Evolutionary conservation across 169 alveolate species (phyloP), one percentile per base, ranked within the genome.

Genomic region (Besnoitia besnoiti): DNA sequence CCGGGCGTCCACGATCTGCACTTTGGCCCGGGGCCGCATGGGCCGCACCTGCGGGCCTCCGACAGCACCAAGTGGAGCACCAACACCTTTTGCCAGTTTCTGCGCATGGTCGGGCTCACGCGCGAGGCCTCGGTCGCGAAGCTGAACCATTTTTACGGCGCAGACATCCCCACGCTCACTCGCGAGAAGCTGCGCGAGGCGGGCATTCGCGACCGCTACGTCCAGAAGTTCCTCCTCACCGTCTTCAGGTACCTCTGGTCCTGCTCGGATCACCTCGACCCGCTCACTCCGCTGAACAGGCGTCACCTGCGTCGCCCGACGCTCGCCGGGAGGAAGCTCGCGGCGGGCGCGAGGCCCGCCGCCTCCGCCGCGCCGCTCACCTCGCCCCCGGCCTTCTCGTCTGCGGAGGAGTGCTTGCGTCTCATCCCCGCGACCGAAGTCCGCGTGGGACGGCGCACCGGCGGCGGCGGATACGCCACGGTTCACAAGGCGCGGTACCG

Each of bases 381-480:
- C 46, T 73, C 82, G 8, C 2, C 82, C 47, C n/a, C 82, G 82
- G 24, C 67, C 27, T 10, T 19, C 33, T 55, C 67, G 12, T 16
- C 67, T 19, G 16, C 82, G 19, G 82, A 73, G 5, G 82, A 37
- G 24, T 39, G 82, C 39, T 27, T 82, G n/a, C 76, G 46, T 35
- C 0, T 19, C 59, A 85, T 85, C 44, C 61, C 90, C 24, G 10
- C 90, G n/a, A 27, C 47, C 37, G 90, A 46, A n/a, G 80, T 85
- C 0, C 55, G 76, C 4, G 90, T 85, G 51, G 90, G 90, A 39
- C 40, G 76, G 44, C 10, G 42, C 35, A 37, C 51, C 19, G 90
- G 90, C 5, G 90, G 90, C n/a, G 90, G 90, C 40, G 90, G 90
- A 27, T 85, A 46, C 47, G 90, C 90, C 35, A 50, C 79, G 44